Evolutionary conservation across 306 rosid species (phyloP), one percentile per base, ranked within the genome.

Genomic region (Glycine latifolia): DNA sequence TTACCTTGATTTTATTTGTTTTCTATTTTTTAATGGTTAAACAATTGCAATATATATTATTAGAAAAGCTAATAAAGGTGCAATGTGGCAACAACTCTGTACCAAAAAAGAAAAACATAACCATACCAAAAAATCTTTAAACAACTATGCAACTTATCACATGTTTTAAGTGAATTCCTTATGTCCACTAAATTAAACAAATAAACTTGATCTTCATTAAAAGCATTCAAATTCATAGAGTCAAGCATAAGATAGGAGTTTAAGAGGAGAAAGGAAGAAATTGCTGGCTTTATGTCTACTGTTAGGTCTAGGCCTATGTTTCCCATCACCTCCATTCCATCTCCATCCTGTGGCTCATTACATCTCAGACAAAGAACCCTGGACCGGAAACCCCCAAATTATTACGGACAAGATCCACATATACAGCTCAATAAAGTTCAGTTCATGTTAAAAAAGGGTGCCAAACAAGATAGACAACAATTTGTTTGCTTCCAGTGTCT

Each of bases 401-500:
- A 56, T 69, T 65, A 79, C 77, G 79, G 82, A 79, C 86, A 82
- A 82, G 83, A 78, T 83, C 86, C 83, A 77, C 33, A 46, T 65
- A 79, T 44, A 54, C 70, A 43, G 82, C 71, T 77, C 67, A 17
- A 49, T 61, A 81, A 81, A 53, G 74, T n/a, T 66, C 67, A 16
- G 26, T 72, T 78, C 75, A 26, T 63, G 52, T 53, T 62, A 26
- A 26, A 26, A 26, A 60, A 43, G 61, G 59, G 16, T 71, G 60
- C 14, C 53, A 77, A 60, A 54, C 44, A 62, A 26, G 53, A 41
- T 41, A 56, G 31, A 35, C 53, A 15, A 8, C 73, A 50, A 49
- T n/a, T 37, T 61, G 48, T 55, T 70, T 35, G 73, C 49, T 82
- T 75, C 72, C 67, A 20, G 37, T 75, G 16, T 33, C 75, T 44